Evolutionary conservation across 192 early-diverging fungal species (phyloP).

Genomic region (Allomyces javanicus): DNA sequence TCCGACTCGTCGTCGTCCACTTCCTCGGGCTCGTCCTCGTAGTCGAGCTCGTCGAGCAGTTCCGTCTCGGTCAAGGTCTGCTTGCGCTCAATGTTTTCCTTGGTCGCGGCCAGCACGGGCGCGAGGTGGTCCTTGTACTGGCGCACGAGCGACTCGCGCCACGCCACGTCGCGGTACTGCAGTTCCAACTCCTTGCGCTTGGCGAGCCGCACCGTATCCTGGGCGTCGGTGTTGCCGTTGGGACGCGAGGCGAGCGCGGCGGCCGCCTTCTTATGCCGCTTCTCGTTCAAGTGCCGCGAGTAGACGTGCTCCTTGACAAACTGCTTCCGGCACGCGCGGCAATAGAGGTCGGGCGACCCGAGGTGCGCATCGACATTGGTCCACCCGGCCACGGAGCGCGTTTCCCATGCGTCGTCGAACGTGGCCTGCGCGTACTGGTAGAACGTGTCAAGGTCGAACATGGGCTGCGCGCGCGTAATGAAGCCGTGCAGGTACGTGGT

Average conservation of each 20-base stretch:
- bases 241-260: slow-evolving; percentile 14
- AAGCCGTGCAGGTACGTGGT: slow-evolving; percentile 49
- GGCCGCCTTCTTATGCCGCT: slow-evolving; percentile 76
- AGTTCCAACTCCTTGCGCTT: slow-evolving; percentile 22
- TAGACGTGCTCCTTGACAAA: slow-evolving; percentile 73
- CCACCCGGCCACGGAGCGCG: slow-evolving; percentile 41
- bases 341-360: background rate
- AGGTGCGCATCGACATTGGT: no score
- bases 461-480: slow-evolving; percentile 49
- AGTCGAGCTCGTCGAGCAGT: slow-evolving; percentile 39
- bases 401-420: slow-evolving; percentile 46
- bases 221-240: slow-evolving; percentile 3
- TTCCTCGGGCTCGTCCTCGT: slow-evolving; percentile 49
- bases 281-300: slow-evolving; percentile 65
- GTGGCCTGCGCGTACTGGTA: slow-evolving; percentile 18
- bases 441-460: slow-evolving; percentile 45
- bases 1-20: slow-evolving; percentile 40
- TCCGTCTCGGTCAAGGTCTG: slow-evolving; percentile 79
- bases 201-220: slow-evolving; percentile 10
- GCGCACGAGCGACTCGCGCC: slow-evolving; percentile 34
- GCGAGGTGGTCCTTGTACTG: slow-evolving; percentile 21
- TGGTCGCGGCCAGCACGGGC: slow-evolving; percentile 35
- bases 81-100: slow-evolving; percentile 71
- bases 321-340: slow-evolving; percentile 30
- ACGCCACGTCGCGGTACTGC: slow-evolving; percentile 39